Evolutionary conservation across 2,329 filamentous ascomycete species (phyloP).

Genomic region (Canariomyces notabilis): DNA sequence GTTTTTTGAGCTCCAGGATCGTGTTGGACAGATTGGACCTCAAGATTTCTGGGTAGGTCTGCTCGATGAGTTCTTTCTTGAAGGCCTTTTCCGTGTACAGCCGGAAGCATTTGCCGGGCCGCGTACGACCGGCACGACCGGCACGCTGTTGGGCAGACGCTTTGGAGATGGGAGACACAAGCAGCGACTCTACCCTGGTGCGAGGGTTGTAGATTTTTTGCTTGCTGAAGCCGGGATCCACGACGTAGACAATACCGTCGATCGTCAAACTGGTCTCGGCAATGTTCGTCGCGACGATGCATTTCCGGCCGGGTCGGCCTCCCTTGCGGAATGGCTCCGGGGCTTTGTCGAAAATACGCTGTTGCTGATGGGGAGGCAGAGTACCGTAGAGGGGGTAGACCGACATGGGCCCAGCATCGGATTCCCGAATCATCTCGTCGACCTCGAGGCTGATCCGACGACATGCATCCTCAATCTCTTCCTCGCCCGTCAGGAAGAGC

Average conservation of each 20-base stretch:
- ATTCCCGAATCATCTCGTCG: constrained; percentile 87
- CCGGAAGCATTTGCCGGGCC: constrained; percentile 96
- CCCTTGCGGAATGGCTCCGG: constrained; percentile 67
- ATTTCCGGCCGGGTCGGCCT: constrained; percentile 85
- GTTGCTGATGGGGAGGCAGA: constrained; percentile 86
- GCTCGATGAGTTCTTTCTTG: constrained; percentile 96
- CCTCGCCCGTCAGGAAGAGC: constrained; percentile 93
- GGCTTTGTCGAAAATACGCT: constrained; percentile 89
- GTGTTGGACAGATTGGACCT: constrained; percentile 93
- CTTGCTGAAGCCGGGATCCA: constrained; percentile 99
- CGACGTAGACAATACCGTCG: constrained; percentile 97
- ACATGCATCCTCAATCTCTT: constrained; percentile 96
- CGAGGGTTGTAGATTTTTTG: constrained; percentile 99
- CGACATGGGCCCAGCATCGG: constrained; percentile 80
- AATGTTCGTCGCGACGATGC: constrained; percentile 94
- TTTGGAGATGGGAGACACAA: constrained; percentile 98
- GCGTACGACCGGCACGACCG: constrained; percentile 97
- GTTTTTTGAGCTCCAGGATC: constrained; percentile 93
- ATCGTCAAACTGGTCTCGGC: constrained; percentile 97
- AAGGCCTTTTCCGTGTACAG: constrained; percentile 93
- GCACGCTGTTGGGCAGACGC: constrained; percentile 95
- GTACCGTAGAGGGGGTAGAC: constrained; percentile 95
- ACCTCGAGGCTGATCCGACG: constrained; percentile 86
- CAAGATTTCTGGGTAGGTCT: constrained; percentile 93
- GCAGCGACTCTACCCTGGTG: constrained; percentile 89